Evolutionary conservation across 2,329 filamentous ascomycete species (phyloP), one percentile per base, ranked within the genome.

Genomic region (Colletotrichum phormii): DNA sequence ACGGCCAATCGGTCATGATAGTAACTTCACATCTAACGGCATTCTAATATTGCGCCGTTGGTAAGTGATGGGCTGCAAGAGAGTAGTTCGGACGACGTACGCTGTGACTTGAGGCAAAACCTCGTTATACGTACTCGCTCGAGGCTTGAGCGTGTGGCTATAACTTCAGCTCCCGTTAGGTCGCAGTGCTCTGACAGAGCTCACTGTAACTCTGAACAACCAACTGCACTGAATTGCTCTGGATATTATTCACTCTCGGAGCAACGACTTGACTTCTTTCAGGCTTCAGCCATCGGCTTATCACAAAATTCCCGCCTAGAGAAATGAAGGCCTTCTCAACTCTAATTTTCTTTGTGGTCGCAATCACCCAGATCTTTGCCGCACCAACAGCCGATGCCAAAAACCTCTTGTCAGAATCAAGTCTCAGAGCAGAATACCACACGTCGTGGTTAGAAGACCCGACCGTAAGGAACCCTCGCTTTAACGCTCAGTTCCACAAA

Each of bases 371-470:
- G 0, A 46, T n/a, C 4, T 8, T 15, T 9, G 13, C 61, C 5
- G 61, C 29, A 9, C 61, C 61, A 7, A 15, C 49, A 24, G 61
- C 29, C 5, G 61, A 63, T 7, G 12, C 61, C 12, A 63, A 54
- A n/a, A 13, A 35, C 13, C n/a, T 53, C 7, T 24, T 63, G 5
- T 15, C 46, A n/a, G 13, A 35, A 1, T 18, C 46, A 7, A 35
- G 18, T 15, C 12, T 13, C 29, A 35, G n/a, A 31, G 9, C 61
- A 8, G 61, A 35, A 15, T 63, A 63, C 9, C 61, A 53, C 29
- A 63, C 61, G 12, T 63, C 60, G 8, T 63, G 60, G 60, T 18
- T 63, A 4, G 60, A 63, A 33, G 60, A 63, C 4, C 5, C 26
- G 2, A 53, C 42, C 5, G 60, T 63, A n/a, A 35, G 42, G 22